A percentile compares a stretch with the other conserved stretches of the same genome.
Conservation (phyloP, 164 flowering plant species). For the Euptelea pleiosperma region DNA sequence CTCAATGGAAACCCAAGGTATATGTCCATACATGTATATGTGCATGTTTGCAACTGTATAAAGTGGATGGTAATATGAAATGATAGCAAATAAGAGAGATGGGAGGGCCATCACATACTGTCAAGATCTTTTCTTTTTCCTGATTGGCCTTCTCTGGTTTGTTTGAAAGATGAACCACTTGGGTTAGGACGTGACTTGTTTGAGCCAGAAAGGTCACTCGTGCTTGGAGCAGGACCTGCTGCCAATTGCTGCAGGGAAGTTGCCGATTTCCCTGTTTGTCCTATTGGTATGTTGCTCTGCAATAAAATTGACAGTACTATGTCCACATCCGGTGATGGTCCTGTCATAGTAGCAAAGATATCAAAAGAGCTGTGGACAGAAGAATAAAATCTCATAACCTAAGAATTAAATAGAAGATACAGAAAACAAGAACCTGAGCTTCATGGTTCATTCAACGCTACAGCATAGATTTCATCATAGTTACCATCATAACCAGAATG, state of each 20-base stretch:
- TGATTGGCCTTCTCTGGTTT: constrained; percentile 42
- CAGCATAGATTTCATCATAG: too few species aligned
- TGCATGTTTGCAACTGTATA: neutral
- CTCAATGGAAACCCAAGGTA: neutral
- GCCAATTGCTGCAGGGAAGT: constrained; percentile 26
- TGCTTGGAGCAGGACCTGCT: constrained; percentile 47
- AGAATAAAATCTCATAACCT: constrained; percentile 8
- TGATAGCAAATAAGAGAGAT: neutral
- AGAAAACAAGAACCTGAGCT: neutral
- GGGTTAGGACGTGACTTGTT: constrained; percentile 46
- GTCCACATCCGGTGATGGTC: constrained; percentile 92
- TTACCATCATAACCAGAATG: too few species aligned
- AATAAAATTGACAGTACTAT: constrained; percentile 71
- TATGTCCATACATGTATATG: neutral
- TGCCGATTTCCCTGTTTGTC: constrained; percentile 35
- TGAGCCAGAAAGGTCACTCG: constrained; percentile 68
- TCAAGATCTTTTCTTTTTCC: constrained; percentile 64
- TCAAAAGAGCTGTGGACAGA: too few species aligned
- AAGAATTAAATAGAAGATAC: neutral
- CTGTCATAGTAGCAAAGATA: too few species aligned
- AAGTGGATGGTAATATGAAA: neutral
- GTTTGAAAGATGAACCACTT: constrained; percentile 43
- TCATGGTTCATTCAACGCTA: too few species aligned
- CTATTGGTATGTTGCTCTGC: constrained; percentile 66
- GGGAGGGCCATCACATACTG: constrained; percentile 40